Evolutionary conservation across 1,139 yeast species (phyloP).

Genomic region (Candida freyschussii): DNA sequence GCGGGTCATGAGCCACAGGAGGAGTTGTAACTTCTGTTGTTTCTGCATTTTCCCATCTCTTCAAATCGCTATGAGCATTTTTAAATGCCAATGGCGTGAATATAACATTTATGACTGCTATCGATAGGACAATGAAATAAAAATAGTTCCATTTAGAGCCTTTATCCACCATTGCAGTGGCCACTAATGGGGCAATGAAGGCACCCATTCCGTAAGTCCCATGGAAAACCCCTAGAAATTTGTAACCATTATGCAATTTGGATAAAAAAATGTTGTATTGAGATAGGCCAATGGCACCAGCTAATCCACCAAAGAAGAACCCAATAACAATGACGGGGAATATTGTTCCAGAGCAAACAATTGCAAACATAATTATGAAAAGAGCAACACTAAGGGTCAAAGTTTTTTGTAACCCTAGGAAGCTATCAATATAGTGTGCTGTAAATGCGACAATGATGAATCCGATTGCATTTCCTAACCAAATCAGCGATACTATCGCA

Average conservation of each 20-base stretch:
- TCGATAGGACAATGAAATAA: constrained; percentile 44
- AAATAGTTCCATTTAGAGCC: constrained; percentile 52
- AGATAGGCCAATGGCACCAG: constrained; percentile 50
- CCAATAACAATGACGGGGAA: constrained; percentile 42
- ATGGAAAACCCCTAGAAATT: constrained; percentile 49
- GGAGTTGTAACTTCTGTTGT: constrained; percentile 2
- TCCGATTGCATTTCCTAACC: constrained; percentile 42
- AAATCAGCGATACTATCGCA: constrained; percentile 40
- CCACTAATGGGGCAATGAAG: constrained; percentile 52
- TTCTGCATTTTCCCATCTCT: constrained; percentile 27
- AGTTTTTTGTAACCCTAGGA: constrained; percentile 33
- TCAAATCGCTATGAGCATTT: constrained; percentile 40
- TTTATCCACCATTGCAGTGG: constrained; percentile 41
- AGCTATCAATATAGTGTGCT: constrained; percentile 34
- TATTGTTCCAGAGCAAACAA: constrained; percentile 28
- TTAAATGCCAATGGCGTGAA: constrained; percentile 35
- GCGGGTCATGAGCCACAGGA: constrained; percentile 1
- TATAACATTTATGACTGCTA: constrained; percentile 31
- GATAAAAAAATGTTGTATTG: constrained; percentile 56
- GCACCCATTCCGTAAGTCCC: constrained; percentile 65
- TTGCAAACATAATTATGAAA: constrained; percentile 25
- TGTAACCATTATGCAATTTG: constrained; percentile 37
- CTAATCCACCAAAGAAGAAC: constrained; percentile 56
- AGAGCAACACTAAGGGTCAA: constrained; percentile 24
- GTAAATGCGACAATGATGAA: constrained; percentile 35